Base-by-base conservation (phyloP, 495 filamentous ascomycete species). In the Recurvomyces mirabilis region DNA sequence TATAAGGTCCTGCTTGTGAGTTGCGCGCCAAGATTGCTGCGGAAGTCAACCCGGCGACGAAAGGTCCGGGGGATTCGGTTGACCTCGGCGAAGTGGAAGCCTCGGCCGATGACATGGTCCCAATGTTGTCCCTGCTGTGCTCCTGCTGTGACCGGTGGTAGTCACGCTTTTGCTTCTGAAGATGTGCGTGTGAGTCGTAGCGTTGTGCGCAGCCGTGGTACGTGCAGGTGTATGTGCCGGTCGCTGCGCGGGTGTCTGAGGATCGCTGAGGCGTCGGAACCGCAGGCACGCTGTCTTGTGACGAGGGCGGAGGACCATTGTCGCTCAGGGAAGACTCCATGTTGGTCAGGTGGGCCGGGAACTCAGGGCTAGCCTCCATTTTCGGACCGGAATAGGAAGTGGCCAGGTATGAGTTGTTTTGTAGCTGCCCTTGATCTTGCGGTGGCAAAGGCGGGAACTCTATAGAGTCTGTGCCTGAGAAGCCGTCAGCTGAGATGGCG, bases 141-240 rank as follows among this genome's bases (percentile, higher is more conserved):
- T 38, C 55, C 50, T 34, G 54, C 32, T 53, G 49, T 49, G 47
- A 53, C 53, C 93, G 78, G 60, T 98, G 91, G 1, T 76, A 84
- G 59, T 98, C 91, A 18, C 86, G 81, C 68, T 94, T 94, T 69
- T 98, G 91, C 63, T 87, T 89, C 61, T 94, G 86, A 19, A 98
- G 74, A 58, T 87, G 79, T 18, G 77, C 71, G 11, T 85, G 82
- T 6, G 84, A 82, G 43, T 93, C 83, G 58, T 96, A 98, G 43
- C 91, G 84, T 42, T 76, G 72, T 0, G 80, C 78, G 60, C 91
- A 98, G 36, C 86, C 85, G 60, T 88, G 85, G 54, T 94, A 93
- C 12, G 86, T 93, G 63, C 93, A 98, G 14, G 86, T 87, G 70
- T 94, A 98, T 1, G 85, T 93, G 12, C 89, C 91, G 21, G 78